phyloP scores from a whole-genome alignment of 495 filamentous ascomycete genomes.

The Sordaria brevicollis region DNA sequence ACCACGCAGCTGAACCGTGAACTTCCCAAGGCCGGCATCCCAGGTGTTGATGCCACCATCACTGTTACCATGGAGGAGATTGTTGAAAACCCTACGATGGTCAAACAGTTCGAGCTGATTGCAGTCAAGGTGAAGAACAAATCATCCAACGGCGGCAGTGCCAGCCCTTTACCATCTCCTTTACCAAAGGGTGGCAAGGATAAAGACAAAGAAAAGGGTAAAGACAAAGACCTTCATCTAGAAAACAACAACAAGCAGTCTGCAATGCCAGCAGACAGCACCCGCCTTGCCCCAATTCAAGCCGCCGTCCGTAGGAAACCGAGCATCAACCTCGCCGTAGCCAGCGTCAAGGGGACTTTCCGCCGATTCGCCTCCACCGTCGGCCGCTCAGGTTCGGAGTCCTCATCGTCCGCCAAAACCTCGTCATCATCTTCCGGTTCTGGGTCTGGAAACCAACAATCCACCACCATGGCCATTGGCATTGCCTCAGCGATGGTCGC shows the following conservation, averaged over 20 bases:
- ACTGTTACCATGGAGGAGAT: conserved; percentile 35
- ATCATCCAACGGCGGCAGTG: background rate
- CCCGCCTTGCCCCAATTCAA: background rate
- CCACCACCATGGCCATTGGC: conserved; percentile 13
- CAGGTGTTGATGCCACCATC: conserved; percentile 8
- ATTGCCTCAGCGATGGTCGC: conserved; percentile 17
- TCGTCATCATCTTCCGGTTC: background rate
- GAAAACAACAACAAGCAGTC: conserved; percentile 6
- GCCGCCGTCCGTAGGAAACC: conserved; percentile 12
- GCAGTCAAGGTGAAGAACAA: conserved; percentile 26
- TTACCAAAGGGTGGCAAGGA: conserved; percentile 4
- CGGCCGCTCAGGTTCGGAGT: conserved; percentile 3
- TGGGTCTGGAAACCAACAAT: too few species aligned
- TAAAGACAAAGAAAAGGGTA: conserved; percentile 12
- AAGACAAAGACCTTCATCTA: conserved; percentile 7
- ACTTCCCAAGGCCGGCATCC: conserved; percentile 14
- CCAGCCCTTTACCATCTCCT: background rate
- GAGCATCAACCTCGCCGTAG: conserved; percentile 14
- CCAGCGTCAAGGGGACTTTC: conserved; percentile 11
- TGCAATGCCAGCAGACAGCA: background rate
- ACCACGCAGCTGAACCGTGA: conserved; percentile 32
- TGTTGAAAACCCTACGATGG: conserved; percentile 37
- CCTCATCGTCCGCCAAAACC: conserved; percentile 4
- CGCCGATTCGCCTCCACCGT: conserved; percentile 23
- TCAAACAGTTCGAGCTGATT: conserved; percentile 37